Conservation (phyloP, 805 yeast genomes). For the Yarrowia osloensis region DNA sequence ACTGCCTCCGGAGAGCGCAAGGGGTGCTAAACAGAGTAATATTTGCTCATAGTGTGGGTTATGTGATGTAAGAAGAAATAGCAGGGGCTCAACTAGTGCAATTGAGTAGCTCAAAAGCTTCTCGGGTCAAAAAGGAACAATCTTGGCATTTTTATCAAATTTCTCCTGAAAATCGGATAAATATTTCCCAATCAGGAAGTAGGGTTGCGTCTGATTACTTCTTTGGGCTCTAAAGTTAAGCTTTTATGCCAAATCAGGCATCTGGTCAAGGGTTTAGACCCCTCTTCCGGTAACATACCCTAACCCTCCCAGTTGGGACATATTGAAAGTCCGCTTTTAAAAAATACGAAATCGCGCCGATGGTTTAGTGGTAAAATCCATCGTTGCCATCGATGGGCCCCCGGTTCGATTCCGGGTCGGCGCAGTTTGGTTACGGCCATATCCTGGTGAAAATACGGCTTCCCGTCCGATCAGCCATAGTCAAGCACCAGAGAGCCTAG, state of each 20-base stretch:
- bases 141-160: too few relatives aligned
- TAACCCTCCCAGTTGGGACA: background rate
- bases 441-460: constrained; percentile 27
- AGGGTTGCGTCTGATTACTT: background rate
- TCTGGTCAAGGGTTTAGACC: background rate
- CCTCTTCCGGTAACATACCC: background rate
- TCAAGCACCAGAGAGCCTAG: constrained; percentile 29
- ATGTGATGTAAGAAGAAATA: too few relatives aligned
- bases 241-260: background rate
- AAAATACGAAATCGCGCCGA: background rate
- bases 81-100: too few relatives aligned
- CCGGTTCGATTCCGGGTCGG: constrained; percentile 30
- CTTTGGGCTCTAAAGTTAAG: background rate
- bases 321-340: background rate
- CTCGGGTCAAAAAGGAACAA: too few relatives aligned
- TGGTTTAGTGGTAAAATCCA: constrained; percentile 28
- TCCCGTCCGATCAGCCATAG: constrained; percentile 28
- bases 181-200: too few relatives aligned
- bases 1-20: too few relatives aligned
- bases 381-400: constrained; percentile 30
- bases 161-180: too few relatives aligned
- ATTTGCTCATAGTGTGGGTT: too few relatives aligned
- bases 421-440: constrained; percentile 26
- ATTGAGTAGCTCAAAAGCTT: too few relatives aligned
- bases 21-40: background rate